Conservation (phyloP, 768 basidiomycete genomes). For the Mycena crocata region DNA sequence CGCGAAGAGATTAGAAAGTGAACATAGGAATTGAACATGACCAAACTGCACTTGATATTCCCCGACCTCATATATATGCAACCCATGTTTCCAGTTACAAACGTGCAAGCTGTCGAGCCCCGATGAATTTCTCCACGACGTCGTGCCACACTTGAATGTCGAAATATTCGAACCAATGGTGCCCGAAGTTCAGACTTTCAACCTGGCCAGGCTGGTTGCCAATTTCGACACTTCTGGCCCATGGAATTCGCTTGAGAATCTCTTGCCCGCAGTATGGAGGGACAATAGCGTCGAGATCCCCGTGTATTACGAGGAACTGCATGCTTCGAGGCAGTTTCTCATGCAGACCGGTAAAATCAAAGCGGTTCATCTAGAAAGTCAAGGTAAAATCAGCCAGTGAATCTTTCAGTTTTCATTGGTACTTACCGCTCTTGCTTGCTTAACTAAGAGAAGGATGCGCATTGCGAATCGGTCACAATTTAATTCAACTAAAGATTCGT, state of each 20-base stretch:
- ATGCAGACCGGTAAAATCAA: conserved; percentile 48
- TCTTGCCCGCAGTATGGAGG: conserved; percentile 51
- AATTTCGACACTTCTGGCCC: conserved; percentile 48
- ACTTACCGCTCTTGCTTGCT: conserved; percentile 49
- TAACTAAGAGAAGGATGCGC: conserved; percentile 43
- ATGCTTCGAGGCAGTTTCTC: conserved; percentile 44
- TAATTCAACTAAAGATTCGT: neutral
- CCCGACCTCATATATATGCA: no score
- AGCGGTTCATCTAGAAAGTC: conserved; percentile 42
- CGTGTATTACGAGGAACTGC: conserved; percentile 55
- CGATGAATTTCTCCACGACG: conserved; percentile 51
- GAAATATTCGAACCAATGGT: conserved; percentile 62
- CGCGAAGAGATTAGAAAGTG: conserved; percentile 46
- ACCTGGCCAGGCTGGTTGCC: conserved; percentile 49
- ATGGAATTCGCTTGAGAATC: conserved; percentile 50
- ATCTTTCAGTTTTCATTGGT: neutral
- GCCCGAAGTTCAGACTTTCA: conserved; percentile 53
- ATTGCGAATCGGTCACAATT: neutral
- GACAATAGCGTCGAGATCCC: conserved; percentile 51
- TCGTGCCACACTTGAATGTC: conserved; percentile 53
- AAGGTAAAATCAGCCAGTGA: no score
- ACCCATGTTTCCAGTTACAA: no score
- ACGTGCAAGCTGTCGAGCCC: conserved; percentile 15
- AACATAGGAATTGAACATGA: no score
- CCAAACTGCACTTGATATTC: no score